Conservation (phyloP, 2,329 filamentous ascomycete genomes). For the Trichoderma sp. region DNA sequence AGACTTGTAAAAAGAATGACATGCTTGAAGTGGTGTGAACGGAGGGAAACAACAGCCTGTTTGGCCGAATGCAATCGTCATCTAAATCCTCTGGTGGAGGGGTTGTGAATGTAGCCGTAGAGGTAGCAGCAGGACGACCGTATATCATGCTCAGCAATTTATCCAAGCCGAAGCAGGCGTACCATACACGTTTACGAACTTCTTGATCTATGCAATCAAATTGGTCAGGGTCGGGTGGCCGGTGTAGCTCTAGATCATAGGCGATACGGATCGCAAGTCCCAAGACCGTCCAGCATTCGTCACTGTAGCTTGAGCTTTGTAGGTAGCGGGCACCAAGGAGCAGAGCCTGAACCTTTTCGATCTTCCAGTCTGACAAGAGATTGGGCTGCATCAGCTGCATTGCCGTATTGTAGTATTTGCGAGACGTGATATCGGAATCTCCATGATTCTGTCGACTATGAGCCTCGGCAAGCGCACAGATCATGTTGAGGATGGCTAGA, state of each 20-base stretch:
- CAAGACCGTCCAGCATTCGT: slow-evolving; percentile 8
- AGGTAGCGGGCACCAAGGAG: slow-evolving; percentile 12
- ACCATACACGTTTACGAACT: slow-evolving; percentile 11
- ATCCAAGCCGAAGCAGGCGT: slow-evolving; percentile 12
- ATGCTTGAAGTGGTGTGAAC: not conserved
- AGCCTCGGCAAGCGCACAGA: not conserved
- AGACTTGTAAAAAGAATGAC: slow-evolving; percentile 8
- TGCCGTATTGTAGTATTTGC: slow-evolving; percentile 9
- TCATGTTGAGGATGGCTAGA: slow-evolving; percentile 8
- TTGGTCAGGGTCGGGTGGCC: not conserved
- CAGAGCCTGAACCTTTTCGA: slow-evolving; percentile 10
- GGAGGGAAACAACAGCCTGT: not conserved
- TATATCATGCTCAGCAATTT: slow-evolving; percentile 14
- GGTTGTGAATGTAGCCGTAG: not conserved
- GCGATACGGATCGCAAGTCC: slow-evolving; percentile 8
- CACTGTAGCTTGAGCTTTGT: slow-evolving; percentile 11
- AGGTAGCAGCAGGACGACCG: slow-evolving; percentile 7
- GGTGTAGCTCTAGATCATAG: slow-evolving; percentile 2
- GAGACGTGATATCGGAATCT: not conserved
- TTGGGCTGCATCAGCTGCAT: slow-evolving; percentile 12
- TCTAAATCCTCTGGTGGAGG: slow-evolving; percentile 10
- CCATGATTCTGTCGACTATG: not conserved
- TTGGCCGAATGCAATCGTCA: slow-evolving; percentile 11
- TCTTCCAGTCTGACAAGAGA: slow-evolving; percentile 6
- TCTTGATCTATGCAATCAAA: slow-evolving; percentile 11